Conservation (phyloP, 805 yeast genomes). For the Candida quercuum region DNA sequence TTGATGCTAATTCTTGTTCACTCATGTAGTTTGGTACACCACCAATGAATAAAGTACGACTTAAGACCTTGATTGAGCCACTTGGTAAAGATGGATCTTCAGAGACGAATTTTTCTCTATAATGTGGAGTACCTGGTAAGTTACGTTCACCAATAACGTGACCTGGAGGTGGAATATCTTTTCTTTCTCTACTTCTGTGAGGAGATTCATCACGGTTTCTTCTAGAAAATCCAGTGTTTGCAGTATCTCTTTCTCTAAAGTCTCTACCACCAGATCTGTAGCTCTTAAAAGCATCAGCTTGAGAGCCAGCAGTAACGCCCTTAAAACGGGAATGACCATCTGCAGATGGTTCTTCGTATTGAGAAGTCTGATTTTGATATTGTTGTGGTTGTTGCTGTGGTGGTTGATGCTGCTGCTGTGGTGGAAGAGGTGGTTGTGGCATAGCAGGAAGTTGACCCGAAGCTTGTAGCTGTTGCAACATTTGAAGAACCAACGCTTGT, state of each 20-base stretch:
- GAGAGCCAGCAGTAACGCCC: conserved; percentile 12
- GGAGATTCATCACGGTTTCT: conserved; percentile 25
- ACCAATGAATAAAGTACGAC: conserved; percentile 91
- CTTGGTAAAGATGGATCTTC: conserved; percentile 69
- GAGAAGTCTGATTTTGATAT: too few relatives aligned
- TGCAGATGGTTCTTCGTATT: conserved; percentile 4
- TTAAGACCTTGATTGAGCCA: conserved; percentile 74
- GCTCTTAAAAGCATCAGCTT: conserved; percentile 22
- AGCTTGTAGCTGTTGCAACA: conserved; percentile 29
- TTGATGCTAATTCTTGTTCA: conserved; percentile 62
- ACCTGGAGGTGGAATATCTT: conserved; percentile 21
- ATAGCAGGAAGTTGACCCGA: conserved; percentile 22
- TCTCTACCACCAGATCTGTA: conserved; percentile 18
- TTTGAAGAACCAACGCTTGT: conserved; percentile 36
- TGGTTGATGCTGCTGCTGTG: conserved; percentile 10
- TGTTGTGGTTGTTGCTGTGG: conserved; percentile 6
- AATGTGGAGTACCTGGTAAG: conserved; percentile 67
- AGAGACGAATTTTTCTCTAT: conserved; percentile 67
- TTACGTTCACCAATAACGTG: conserved; percentile 55
- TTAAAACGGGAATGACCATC: conserved; percentile 10
- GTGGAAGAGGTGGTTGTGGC: conserved; percentile 14
- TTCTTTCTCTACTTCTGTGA: conserved; percentile 8
- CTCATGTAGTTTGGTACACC: conserved; percentile 85
- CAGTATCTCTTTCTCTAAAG: conserved; percentile 11
- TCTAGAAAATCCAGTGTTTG: conserved; percentile 13